Base-by-base conservation (phyloP, 108 stramenopile genomes). In the Fistulifera solaris region DNA sequence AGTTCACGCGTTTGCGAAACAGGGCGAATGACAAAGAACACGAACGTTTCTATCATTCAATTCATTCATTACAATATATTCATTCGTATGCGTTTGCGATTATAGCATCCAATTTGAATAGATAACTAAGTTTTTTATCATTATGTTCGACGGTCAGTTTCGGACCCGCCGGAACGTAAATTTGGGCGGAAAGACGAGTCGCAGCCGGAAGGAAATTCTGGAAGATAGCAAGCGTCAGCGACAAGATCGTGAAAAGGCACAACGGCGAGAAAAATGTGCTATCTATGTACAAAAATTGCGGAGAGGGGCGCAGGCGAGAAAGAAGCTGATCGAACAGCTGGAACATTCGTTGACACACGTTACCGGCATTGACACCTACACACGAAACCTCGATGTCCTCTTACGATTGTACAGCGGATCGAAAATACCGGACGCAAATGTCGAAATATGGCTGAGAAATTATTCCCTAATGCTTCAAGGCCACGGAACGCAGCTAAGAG, bases 91-190 rank as follows among this genome's bases (percentile, higher is more conserved):
- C n/a, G n/a, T n/a, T n/a, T n/a, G n/a, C n/a, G n/a, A n/a, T n/a
- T n/a, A n/a, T n/a, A n/a, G n/a, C n/a, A n/a, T n/a, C n/a, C n/a
- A n/a, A n/a, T n/a, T n/a, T n/a, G n/a, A n/a, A n/a, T n/a, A n/a
- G n/a, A n/a, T n/a, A n/a, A n/a, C n/a, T n/a, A n/a, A n/a, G n/a
- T n/a, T n/a, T 40, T 40, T 40, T 40, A 40, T 14, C 44, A 45
- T 4, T 45, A 45, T 45, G 44, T 45, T 45, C 11, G 44, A 45
- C 44, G 44, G 44, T 11, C 16, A 45, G 19, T 45, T 19, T 11
- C 44, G 44, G 4, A 45, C 44, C 4, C 44, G 44, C 4, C 44
- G 44, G 6, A 45, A 45, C 11, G 21, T 19, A 3, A 45, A 45
- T 11, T 6, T 21, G 5, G 16, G 19, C 44, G 21, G 44, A 17